Conservation (phyloP, 1,284 basidiomycete species). For the Sanghuangporus weigelae region DNA sequence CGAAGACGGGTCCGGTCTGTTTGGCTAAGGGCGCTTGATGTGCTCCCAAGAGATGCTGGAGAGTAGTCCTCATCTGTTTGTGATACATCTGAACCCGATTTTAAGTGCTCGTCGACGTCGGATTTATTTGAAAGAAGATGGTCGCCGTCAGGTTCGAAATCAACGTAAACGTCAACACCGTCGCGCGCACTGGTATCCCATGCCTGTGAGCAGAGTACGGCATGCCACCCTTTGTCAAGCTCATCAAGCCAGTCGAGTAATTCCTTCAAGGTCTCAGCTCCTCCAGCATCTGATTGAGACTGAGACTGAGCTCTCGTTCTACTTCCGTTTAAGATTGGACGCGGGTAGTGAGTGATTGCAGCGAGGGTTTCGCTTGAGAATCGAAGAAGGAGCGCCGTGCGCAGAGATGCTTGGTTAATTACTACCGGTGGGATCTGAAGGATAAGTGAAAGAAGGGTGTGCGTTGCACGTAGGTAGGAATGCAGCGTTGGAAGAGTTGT, state of each 20-base stretch:
- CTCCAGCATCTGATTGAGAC: neutral
- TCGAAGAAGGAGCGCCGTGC: conserved; percentile 58
- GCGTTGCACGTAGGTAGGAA: conserved; percentile 51
- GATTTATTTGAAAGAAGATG: too few relatives aligned
- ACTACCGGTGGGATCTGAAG: conserved; percentile 68
- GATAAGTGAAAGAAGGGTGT: conserved; percentile 50
- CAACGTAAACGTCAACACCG: conserved; percentile 44
- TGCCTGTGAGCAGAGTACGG: conserved; percentile 51
- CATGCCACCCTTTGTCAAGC: conserved; percentile 65
- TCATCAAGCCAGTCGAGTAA: conserved; percentile 62
- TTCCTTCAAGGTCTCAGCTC: conserved; percentile 35
- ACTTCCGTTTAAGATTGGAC: conserved; percentile 21
- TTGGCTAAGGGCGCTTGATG: conserved; percentile 46
- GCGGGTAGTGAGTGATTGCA: conserved; percentile 53
- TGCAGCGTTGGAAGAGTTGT: conserved; percentile 50
- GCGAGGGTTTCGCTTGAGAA: conserved; percentile 62
- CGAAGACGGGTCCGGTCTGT: conserved; percentile 63
- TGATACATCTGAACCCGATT: neutral
- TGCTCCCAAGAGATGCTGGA: neutral
- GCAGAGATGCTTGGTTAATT: conserved; percentile 53
- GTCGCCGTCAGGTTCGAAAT: conserved; percentile 22
- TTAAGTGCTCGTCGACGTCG: neutral
- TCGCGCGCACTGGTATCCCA: conserved; percentile 50
- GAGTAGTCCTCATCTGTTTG: conserved; percentile 1
- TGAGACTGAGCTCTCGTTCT: neutral